These are phyloP conservation scores for Epichloe sibirici DNA, from an alignment of 2,329 filamentous ascomycete genomes.

Conservation along the genomic window DNA sequence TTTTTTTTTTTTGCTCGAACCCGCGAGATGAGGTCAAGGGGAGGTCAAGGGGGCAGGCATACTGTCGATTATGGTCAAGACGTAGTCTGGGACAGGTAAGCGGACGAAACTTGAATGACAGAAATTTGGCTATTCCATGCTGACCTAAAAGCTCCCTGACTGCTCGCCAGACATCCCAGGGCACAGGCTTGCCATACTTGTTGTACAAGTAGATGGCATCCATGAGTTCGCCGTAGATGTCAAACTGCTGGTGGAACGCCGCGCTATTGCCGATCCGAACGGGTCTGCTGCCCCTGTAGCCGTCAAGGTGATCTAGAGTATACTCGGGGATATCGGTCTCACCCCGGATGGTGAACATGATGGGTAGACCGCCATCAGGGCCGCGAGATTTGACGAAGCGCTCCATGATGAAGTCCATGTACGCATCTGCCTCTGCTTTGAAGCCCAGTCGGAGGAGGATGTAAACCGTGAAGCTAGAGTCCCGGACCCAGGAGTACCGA, in stretches of 20 bases:
- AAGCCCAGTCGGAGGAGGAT: constrained; percentile 67
- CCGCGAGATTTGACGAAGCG: constrained; percentile 51
- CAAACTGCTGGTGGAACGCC: constrained; percentile 63
- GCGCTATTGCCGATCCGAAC: constrained; percentile 70
- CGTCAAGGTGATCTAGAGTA: constrained; percentile 58
- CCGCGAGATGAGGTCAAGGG: background rate
- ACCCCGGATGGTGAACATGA: constrained; percentile 72
- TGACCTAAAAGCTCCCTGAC: constrained; percentile 53
- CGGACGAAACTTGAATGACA: background rate
- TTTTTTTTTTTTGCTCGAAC: too few species aligned
- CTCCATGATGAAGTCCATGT: constrained; percentile 67
- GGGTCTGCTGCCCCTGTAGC: constrained; percentile 57
- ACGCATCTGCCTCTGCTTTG: constrained; percentile 62
- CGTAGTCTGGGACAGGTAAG: constrained; percentile 41
- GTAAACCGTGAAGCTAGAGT: constrained; percentile 68
- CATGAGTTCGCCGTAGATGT: constrained; percentile 71
- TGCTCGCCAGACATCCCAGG: constrained; percentile 64
- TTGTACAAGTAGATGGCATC: constrained; percentile 69
- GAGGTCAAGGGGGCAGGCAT: constrained; percentile 10
- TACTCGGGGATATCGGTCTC: constrained; percentile 62
- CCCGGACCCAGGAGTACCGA: constrained; percentile 66
- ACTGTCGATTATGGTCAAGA: constrained; percentile 53
- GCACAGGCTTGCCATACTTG: constrained; percentile 65
- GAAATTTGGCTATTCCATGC: background rate
- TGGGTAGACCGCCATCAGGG: constrained; percentile 52